phyloP scores from a whole-genome alignment of 2,329 filamentous ascomycete species.

The Colletotrichum tropicicola region DNA sequence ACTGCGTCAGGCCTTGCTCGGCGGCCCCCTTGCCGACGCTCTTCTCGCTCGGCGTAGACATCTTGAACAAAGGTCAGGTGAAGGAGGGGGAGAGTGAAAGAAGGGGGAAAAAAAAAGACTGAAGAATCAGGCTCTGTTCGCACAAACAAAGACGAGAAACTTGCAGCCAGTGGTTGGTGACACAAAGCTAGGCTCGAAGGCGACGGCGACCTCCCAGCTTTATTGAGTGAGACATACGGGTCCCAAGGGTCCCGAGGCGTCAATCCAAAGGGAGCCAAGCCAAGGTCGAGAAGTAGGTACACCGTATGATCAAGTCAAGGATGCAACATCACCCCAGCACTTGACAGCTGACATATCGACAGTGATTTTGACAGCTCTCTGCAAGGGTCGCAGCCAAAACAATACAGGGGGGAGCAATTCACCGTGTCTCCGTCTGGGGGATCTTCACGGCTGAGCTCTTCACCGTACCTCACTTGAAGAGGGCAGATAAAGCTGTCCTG shows the following conservation, averaged over 20 bases:
- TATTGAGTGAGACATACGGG: neutral
- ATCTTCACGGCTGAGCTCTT: no score
- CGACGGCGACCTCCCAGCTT: conserved; percentile 5
- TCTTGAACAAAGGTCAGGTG: neutral
- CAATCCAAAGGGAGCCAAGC: neutral
- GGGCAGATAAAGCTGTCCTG: neutral
- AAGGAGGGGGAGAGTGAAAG: neutral
- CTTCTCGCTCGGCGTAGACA: conserved; percentile 23
- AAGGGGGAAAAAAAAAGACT: neutral
- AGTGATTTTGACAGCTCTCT: conserved; percentile 12
- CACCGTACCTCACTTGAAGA: no score
- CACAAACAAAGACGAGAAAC: conserved; percentile 29
- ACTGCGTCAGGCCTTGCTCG: conserved; percentile 5
- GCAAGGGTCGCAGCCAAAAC: neutral
- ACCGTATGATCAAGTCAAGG: neutral
- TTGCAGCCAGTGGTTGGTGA: neutral
- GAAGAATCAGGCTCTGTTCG: conserved; percentile 8
- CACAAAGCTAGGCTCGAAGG: neutral
- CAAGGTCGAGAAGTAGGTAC: neutral
- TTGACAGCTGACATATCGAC: conserved; percentile 5
- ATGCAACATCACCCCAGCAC: neutral
- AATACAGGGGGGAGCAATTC: conserved; percentile 9
- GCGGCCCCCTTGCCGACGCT: conserved; percentile 9
- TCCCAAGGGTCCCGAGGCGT: neutral
- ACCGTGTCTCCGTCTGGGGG: neutral